Percentiles rank a stretch among this genome's conserved stretches.
These are phyloP conservation scores for Polytolypa hystricis DNA, from an alignment of 2,329 filamentous ascomycete species.

Conservation along the genomic window DNA sequence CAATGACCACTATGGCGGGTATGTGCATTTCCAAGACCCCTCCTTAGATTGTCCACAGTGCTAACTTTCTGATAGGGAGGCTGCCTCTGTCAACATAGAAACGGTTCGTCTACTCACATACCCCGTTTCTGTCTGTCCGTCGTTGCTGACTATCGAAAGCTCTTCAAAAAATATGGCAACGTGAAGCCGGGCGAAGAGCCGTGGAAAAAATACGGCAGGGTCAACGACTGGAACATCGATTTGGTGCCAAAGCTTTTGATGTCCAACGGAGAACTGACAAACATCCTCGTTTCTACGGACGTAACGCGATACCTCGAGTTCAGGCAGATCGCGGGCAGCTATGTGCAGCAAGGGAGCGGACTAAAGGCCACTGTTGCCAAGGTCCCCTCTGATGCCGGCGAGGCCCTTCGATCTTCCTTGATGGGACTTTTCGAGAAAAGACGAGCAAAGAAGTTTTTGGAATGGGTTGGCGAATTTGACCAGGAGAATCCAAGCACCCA, in stretches of 20 bases:
- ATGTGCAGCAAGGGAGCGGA: slow-evolving; percentile 79
- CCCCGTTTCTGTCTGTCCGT: background rate
- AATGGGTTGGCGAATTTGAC: slow-evolving; percentile 87
- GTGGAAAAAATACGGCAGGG: slow-evolving; percentile 94
- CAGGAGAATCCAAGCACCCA: slow-evolving; percentile 71
- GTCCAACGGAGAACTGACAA: slow-evolving; percentile 96
- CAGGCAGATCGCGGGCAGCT: slow-evolving; percentile 91
- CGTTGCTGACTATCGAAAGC: slow-evolving; percentile 43
- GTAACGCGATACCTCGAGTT: slow-evolving; percentile 83
- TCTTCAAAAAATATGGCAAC: slow-evolving; percentile 96
- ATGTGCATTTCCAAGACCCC: slow-evolving; percentile 30
- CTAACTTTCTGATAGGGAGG: slow-evolving; percentile 52
- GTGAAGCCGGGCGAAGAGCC: slow-evolving; percentile 68
- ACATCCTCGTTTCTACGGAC: slow-evolving; percentile 94
- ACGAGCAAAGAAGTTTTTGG: slow-evolving; percentile 89
- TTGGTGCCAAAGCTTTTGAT: slow-evolving; percentile 97
- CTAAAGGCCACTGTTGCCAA: slow-evolving; percentile 86
- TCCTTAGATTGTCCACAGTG: slow-evolving; percentile 11
- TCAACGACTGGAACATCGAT: slow-evolving; percentile 99
- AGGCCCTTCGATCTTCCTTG: slow-evolving; percentile 82
- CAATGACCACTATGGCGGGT: slow-evolving; percentile 98
- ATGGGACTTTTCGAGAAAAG: slow-evolving; percentile 99
- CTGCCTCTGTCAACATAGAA: slow-evolving; percentile 93
- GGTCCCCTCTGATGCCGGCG: slow-evolving; percentile 83
- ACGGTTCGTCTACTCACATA: slow-evolving; percentile 47